A percentile compares a stretch with the other conserved stretches of the same genome.
Evolutionary conservation across 2,329 filamentous ascomycete species (phyloP).

Genomic region (Aspergillus sp.): DNA sequence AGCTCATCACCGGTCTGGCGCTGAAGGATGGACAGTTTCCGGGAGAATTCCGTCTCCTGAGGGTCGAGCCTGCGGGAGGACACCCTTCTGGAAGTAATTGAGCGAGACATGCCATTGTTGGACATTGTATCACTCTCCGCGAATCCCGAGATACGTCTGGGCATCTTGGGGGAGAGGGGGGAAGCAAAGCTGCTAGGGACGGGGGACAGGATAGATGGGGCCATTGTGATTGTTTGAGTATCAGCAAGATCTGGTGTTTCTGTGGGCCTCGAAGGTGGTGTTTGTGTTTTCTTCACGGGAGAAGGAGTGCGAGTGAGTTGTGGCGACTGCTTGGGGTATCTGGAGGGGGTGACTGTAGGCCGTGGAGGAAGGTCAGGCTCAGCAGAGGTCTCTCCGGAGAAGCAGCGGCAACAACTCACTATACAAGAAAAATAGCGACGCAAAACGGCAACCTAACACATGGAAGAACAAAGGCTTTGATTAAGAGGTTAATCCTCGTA

Average conservation of each 20-base stretch:
- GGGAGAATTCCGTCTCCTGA: slow-evolving; percentile 15
- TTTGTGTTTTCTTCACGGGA: neutral
- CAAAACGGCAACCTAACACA: slow-evolving; percentile 14
- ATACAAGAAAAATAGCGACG: slow-evolving; percentile 10
- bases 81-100: slow-evolving; percentile 10
- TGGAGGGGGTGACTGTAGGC: slow-evolving; percentile 8
- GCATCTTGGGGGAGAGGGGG: slow-evolving; percentile 10
- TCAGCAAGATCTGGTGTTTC: neutral
- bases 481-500: slow-evolving; percentile 2
- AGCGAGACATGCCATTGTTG: slow-evolving; percentile 14
- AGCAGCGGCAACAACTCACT: slow-evolving; percentile 11
- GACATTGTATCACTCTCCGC: slow-evolving; percentile 10
- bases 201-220: slow-evolving; percentile 2
- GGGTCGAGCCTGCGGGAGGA: slow-evolving; percentile 15
- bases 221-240: neutral
- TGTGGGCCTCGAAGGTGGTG: neutral
- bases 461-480: slow-evolving; percentile 3
- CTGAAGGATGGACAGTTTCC: slow-evolving; percentile 17
- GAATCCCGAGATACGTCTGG: slow-evolving; percentile 9
- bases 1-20: slow-evolving; percentile 19
- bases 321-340: slow-evolving; percentile 12
- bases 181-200: slow-evolving; percentile 4
- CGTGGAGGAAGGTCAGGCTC: slow-evolving; percentile 10
- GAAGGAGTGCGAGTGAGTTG: neutral
- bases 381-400: slow-evolving; percentile 8